A percentile compares a stretch with the other conserved stretches of the same genome.
Conservation (phyloP, 2,329 filamentous ascomycete species). For the Monosporascus sp. region DNA sequence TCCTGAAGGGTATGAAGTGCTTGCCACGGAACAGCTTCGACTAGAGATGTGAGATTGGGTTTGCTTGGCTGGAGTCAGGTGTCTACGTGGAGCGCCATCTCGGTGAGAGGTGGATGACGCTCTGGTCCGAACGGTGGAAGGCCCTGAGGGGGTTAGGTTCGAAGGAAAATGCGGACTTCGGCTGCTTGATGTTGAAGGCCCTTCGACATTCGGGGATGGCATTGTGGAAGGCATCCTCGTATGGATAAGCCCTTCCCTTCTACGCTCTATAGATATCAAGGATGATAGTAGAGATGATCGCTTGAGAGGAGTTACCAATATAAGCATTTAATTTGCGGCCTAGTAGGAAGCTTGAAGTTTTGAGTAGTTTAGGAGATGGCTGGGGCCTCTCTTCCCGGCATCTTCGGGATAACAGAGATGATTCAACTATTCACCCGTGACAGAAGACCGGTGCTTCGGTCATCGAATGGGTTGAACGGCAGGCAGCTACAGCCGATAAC, state of each 20-base stretch:
- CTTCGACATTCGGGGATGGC: neutral
- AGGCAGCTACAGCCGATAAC: too few species aligned
- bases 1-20: slow-evolving; percentile 17
- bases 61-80: slow-evolving; percentile 18
- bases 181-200: slow-evolving; percentile 14
- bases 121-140: slow-evolving; percentile 10
- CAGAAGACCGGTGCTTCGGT: too few species aligned
- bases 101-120: slow-evolving; percentile 16
- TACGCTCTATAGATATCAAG: neutral
- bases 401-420: too few species aligned
- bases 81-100: slow-evolving; percentile 8
- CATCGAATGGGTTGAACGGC: too few species aligned
- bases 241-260: neutral
- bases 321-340: too few species aligned
- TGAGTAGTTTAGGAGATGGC: too few species aligned
- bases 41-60: slow-evolving; percentile 22
- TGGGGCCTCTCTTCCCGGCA: too few species aligned
- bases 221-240: slow-evolving; percentile 1
- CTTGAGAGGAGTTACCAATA: too few species aligned
- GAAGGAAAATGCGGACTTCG: slow-evolving; percentile 5
- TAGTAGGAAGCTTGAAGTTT: too few species aligned
- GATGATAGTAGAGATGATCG: too few species aligned
- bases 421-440: too few species aligned
- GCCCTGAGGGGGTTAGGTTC: slow-evolving; percentile 1
- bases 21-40: slow-evolving; percentile 21